Evolutionary conservation across 208 protist species (phyloP).

Genomic region (Acanthamoeba sp.): DNA sequence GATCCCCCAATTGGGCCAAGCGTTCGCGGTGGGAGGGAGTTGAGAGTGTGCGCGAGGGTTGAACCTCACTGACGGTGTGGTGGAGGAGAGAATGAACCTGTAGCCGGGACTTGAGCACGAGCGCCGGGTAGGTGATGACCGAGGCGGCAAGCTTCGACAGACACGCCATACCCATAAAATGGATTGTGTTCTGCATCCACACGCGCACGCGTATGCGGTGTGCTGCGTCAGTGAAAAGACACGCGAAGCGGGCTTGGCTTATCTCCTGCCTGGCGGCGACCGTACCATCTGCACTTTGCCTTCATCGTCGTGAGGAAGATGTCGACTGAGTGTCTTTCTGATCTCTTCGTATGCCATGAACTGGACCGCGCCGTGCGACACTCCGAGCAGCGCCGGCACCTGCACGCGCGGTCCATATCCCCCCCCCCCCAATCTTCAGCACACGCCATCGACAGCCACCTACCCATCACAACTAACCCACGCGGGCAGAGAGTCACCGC

Average conservation of each 20-base stretch:
- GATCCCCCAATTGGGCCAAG: background rate
- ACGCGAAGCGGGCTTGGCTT: no score
- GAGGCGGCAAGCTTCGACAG: slow-evolving; percentile 75
- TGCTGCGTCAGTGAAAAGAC: no score
- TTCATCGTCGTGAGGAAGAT: background rate
- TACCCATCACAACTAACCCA: background rate
- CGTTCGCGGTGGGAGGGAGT: no score
- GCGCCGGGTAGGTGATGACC: slow-evolving; percentile 79
- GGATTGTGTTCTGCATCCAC: background rate
- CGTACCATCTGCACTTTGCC: slow-evolving; percentile 42
- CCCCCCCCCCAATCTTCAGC: no score
- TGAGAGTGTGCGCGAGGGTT: no score
- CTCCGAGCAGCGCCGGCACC: slow-evolving; percentile 77
- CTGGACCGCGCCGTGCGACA: slow-evolving; percentile 81
- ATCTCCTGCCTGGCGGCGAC: background rate
- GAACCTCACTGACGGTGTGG: no score
- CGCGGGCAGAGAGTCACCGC: background rate
- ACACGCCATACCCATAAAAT: slow-evolving; percentile 55
- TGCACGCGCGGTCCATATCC: background rate
- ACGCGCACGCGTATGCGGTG: no score
- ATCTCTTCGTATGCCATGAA: slow-evolving; percentile 84
- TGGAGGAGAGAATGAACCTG: background rate
- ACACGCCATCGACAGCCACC: background rate
- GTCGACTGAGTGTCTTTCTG: slow-evolving; percentile 68
- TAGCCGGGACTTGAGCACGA: slow-evolving; percentile 79